Evolutionary conservation across 768 basidiomycete genomes (phyloP).

Genomic region (Strobilomyces dryophilus): DNA sequence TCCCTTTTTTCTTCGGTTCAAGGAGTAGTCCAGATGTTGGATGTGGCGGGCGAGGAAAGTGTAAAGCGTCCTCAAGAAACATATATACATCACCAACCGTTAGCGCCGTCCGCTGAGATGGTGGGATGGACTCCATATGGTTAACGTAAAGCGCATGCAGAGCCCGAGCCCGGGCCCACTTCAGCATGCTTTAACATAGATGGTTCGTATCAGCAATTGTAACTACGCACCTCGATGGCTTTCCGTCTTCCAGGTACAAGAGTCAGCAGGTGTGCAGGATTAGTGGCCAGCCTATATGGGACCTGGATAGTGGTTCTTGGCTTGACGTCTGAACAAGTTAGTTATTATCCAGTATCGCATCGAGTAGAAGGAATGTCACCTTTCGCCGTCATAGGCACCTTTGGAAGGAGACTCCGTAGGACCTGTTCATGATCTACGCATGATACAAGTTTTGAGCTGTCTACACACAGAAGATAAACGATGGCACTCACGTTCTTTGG

Average conservation of each 20-base stretch:
- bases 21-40: slow-evolving; percentile 2
- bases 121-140: slow-evolving; percentile 17
- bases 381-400: slow-evolving; percentile 42
- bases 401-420: slow-evolving; percentile 35
- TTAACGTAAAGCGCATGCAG: slow-evolving; percentile 37
- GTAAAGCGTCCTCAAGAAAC: slow-evolving; percentile 41
- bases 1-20: slow-evolving; percentile 25
- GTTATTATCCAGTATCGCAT: background rate
- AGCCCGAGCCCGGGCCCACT: slow-evolving; percentile 46
- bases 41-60: slow-evolving; percentile 32
- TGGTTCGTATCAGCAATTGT: background rate
- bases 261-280: slow-evolving; percentile 31
- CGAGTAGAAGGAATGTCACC: slow-evolving; percentile 24
- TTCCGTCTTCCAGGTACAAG: slow-evolving; percentile 43
- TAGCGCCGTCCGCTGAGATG: slow-evolving; percentile 22
- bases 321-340: slow-evolving; percentile 32
- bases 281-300: slow-evolving; percentile 38
- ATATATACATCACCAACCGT: slow-evolving; percentile 41
- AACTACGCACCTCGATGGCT: slow-evolving; percentile 41
- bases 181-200: slow-evolving; percentile 2
- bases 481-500: slow-evolving; percentile 15
- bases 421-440: slow-evolving; percentile 31
- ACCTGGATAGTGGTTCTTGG: slow-evolving; percentile 25
- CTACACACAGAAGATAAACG: background rate
- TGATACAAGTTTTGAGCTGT: background rate